Conservation (phyloP, 208 protist species). For the Lotmaria passim region DNA sequence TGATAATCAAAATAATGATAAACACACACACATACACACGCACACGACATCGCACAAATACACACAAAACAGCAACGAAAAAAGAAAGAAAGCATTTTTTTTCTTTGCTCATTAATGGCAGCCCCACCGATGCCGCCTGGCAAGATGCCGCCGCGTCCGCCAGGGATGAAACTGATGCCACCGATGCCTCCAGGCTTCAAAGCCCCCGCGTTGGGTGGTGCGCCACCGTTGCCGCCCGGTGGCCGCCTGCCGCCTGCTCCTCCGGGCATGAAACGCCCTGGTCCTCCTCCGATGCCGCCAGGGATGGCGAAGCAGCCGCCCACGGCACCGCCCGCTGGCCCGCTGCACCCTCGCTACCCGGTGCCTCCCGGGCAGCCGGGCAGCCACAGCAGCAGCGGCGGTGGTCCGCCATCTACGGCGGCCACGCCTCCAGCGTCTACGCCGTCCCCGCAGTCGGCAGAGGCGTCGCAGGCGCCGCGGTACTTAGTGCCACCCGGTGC, state of each 20-base stretch:
- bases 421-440: neutral
- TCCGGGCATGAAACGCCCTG: constrained; percentile 32
- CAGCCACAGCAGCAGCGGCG: too few species aligned
- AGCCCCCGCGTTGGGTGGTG: constrained; percentile 9
- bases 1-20: neutral
- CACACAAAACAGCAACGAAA: constrained; percentile 10
- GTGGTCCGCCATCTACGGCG: neutral
- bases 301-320: constrained; percentile 17
- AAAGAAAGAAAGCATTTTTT: neutral
- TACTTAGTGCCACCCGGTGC: constrained; percentile 32
- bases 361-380: neutral
- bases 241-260: constrained; percentile 15
- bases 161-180: constrained; percentile 37
- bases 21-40: neutral
- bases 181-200: constrained; percentile 43
- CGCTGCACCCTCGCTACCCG: constrained; percentile 5
- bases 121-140: constrained; percentile 43
- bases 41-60: neutral
- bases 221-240: constrained; percentile 22
- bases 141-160: constrained; percentile 31
- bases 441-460: neutral
- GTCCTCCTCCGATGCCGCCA: constrained; percentile 45
- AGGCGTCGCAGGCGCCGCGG: constrained; percentile 7
- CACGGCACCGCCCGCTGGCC: neutral
- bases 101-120: too few species aligned